Evolutionary conservation across 495 filamentous ascomycete genomes (phyloP).

Genomic region (Xylaria curta): DNA sequence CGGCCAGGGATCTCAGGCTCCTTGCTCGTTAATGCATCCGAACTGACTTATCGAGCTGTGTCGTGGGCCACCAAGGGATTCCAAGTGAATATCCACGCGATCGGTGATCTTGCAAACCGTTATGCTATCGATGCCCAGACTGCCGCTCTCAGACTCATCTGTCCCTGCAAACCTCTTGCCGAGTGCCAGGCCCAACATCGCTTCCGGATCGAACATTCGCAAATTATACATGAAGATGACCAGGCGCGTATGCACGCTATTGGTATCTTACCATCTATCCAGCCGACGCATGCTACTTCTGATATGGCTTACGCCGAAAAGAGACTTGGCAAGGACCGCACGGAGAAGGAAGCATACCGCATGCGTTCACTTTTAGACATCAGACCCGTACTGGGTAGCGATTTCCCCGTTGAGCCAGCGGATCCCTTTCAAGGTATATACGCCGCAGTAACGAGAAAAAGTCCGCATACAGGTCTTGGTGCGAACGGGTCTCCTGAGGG

Average conservation of each 20-base stretch:
- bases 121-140: conserved; percentile 62
- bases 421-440: conserved; percentile 67
- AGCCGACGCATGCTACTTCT: conserved; percentile 71
- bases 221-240: conserved; percentile 69
- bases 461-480: conserved; percentile 56
- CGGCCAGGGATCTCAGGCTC: conserved; percentile 60
- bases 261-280: conserved; percentile 69
- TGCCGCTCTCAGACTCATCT: conserved; percentile 51
- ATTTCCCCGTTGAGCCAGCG: conserved; percentile 71
- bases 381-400: conserved; percentile 61
- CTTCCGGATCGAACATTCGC: conserved; percentile 70
- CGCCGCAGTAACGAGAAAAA: conserved; percentile 62
- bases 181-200: conserved; percentile 55
- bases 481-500: conserved; percentile 51
- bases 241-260: conserved; percentile 57
- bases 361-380: conserved; percentile 59
- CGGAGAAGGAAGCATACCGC: conserved; percentile 58
- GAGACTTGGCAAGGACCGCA: conserved; percentile 59
- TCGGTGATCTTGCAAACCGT: conserved; percentile 68
- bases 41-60: conserved; percentile 53
- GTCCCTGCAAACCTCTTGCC: conserved; percentile 45
- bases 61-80: conserved; percentile 58
- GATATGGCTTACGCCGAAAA: conserved; percentile 65
- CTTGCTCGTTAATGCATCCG: conserved; percentile 63
- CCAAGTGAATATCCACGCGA: conserved; percentile 69